Evolutionary conservation across 106 monocot species (phyloP).

Genomic region (Dactylorhiza incarnata): DNA sequence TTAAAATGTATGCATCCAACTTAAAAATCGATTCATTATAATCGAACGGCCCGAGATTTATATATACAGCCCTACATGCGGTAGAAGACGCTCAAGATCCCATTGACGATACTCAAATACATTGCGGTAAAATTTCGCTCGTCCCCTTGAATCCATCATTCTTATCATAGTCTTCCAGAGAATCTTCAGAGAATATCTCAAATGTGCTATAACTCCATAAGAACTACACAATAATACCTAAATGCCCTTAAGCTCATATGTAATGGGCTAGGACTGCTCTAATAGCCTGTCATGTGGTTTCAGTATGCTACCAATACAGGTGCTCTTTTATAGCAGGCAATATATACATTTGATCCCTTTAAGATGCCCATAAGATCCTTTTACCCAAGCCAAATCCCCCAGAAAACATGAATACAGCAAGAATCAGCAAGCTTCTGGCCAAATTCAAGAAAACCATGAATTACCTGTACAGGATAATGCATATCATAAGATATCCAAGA

Average conservation of each 20-base stretch:
- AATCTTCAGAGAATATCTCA: not conserved
- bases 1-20: too few relatives aligned
- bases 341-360: not conserved
- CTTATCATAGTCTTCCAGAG: slow-evolving; percentile 1
- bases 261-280: not conserved
- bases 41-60: too few relatives aligned
- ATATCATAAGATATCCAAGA: not conserved
- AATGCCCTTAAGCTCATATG: not conserved
- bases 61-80: too few relatives aligned
- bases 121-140: not conserved
- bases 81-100: not conserved
- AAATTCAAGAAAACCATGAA: slow-evolving; percentile 3
- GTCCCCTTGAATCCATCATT: not conserved
- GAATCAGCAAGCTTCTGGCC: slow-evolving; percentile 1
- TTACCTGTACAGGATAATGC: slow-evolving; percentile 4
- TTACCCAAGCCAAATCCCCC: not conserved
- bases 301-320: not conserved
- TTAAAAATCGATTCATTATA: too few relatives aligned
- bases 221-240: not conserved
- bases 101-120: not conserved
- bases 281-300: not conserved
- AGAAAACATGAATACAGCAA: not conserved
- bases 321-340: not conserved
- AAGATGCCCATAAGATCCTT: not conserved
- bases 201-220: not conserved